A percentile compares a stretch with the other conserved stretches of the same genome.
Conservation (phyloP, 257 asterid species). For the Mitragyna speciosa region DNA sequence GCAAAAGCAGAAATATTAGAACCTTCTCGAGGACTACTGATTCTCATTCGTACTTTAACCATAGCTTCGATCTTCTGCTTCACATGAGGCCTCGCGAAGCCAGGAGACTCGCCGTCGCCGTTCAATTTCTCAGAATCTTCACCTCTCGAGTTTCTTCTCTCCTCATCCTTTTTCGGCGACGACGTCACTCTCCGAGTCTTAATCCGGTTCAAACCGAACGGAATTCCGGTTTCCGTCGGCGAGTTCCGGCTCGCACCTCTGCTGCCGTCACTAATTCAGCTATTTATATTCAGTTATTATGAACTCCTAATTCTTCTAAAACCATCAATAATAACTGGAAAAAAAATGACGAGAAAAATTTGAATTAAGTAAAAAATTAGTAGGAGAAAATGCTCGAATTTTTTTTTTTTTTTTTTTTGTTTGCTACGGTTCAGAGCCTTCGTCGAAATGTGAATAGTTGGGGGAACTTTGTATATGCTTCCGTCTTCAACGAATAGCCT, state of each 20-base stretch:
- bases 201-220: conserved; percentile 89
- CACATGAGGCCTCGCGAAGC: conserved; percentile 38
- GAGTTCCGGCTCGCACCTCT: conserved; percentile 51
- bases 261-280: conserved; percentile 52
- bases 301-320: neutral
- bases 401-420: too few relatives aligned
- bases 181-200: conserved; percentile 54
- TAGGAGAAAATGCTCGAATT: neutral
- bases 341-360: neutral
- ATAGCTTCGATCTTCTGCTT: conserved; percentile 51
- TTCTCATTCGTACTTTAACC: conserved; percentile 43
- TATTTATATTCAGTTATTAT: neutral
- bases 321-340: neutral
- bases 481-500: too few relatives aligned
- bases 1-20: neutral
- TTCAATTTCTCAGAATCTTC: conserved; percentile 51
- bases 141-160: conserved; percentile 35
- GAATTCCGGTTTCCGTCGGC: conserved; percentile 60
- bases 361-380: neutral
- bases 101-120: conserved; percentile 39
- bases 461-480: too few relatives aligned
- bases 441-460: too few relatives aligned
- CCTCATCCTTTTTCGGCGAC: conserved; percentile 32
- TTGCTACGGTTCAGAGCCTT: too few relatives aligned
- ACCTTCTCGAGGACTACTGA: conserved; percentile 68